phyloP scores from a whole-genome alignment of 257 asterid genomes.

The Solanum chiquidenum region DNA sequence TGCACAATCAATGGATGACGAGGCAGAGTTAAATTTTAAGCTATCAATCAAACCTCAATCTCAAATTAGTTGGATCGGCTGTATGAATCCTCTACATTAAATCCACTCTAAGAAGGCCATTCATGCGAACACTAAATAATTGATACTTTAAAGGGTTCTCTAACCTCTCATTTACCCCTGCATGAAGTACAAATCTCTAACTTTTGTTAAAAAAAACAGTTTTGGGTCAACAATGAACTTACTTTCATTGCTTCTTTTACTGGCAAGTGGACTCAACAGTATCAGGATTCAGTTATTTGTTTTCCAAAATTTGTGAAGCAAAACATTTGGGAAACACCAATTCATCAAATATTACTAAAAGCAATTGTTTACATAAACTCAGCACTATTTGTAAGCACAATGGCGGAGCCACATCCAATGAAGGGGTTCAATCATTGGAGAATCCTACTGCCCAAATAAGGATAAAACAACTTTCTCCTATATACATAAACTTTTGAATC shows the following conservation, averaged over 20 bases:
- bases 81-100: neutral
- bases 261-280: neutral
- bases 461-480: neutral
- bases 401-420: neutral
- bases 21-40: neutral
- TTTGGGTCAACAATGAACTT: neutral
- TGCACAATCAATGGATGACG: neutral
- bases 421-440: neutral
- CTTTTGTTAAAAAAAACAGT: neutral
- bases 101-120: neutral
- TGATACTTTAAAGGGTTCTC: neutral
- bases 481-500: neutral
- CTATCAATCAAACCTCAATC: neutral
- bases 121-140: neutral
- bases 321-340: neutral
- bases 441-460: neutral
- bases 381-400: neutral
- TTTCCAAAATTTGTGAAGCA: neutral
- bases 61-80: neutral
- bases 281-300: neutral
- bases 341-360: neutral
- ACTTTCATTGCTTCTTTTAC: neutral
- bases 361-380: neutral
- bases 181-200: neutral
- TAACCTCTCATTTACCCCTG: neutral